Evolutionary conservation across 257 asterid genomes (phyloP), one percentile per base, ranked within the genome.

Genomic region (Lavandula angustifolia): DNA sequence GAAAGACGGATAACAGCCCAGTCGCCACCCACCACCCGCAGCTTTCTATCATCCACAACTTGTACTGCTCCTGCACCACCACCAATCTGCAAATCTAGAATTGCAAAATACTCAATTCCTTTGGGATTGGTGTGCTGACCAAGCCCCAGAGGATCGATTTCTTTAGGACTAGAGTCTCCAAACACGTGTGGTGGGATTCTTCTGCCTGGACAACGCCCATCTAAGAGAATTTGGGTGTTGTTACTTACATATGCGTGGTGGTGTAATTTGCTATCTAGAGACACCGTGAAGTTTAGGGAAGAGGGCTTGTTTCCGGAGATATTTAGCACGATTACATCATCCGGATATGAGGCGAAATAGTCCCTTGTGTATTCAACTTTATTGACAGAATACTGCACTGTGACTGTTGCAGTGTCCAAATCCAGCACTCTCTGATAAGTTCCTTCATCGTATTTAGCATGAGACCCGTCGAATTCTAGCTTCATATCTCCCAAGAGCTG

Each of bases 401-500:
- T 76, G n/a, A 80, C 88, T 0, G 84, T 81, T 46, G 95, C 95
- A n/a, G 90, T 82, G 75, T 89, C 84, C 76, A 89, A 75, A 80
- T 89, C 88, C 78, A 89, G 79, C 75, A 77, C 90, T 74, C 95
- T 81, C 40, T 81, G 68, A 54, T 89, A 89, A 29, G 84, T 78
- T 58, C 59, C 78, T 68, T 77, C 68, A 29, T 75, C 67, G 53
- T 70, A 81, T 4, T 78, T 64, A 33, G 70, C 75, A 54, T 78
- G 85, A 12, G 91, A 82, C 57, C 75, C 73, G 14, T 72, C 81
- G 60, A 89, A 86, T 11, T 84, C 85, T 18, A 89, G 77, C 61
- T 71, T 89, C n/a, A 89, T 60, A 73, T 89, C 96, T 64, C 96
- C 96, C 73, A 89, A 67, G 52, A 81, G 88, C 87, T 89, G 95